These are phyloP conservation scores for Crataegus laevigata DNA, from an alignment of 306 rosid genomes.

Conservation along the genomic window DNA sequence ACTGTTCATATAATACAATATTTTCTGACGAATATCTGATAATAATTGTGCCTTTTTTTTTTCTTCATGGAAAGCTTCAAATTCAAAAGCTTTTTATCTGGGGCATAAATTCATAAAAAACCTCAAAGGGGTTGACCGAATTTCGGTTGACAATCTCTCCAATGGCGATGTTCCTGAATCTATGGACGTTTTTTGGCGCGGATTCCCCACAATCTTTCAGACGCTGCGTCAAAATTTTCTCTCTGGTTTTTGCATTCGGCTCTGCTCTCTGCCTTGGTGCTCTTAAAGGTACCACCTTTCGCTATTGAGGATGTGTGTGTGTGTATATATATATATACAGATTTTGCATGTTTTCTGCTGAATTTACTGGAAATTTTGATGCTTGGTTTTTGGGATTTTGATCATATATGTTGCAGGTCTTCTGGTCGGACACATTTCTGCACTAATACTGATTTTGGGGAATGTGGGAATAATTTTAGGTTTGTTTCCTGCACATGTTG, in stretches of 20 bases:
- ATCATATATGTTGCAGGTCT: constrained; percentile 36
- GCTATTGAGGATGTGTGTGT: background rate
- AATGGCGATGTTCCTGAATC: constrained; percentile 3
- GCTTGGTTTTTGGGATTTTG: constrained; percentile 23
- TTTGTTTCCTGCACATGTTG: constrained; percentile 64
- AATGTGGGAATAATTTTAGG: constrained; percentile 62
- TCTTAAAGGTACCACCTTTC: constrained; percentile 53
- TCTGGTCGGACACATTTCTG: constrained; percentile 73
- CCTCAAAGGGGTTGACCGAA: background rate
- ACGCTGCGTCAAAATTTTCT: constrained; percentile 34
- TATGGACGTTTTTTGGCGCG: constrained; percentile 23
- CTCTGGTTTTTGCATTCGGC: constrained; percentile 55
- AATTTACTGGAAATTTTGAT: constrained; percentile 8
- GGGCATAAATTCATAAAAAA: background rate
- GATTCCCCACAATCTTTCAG: constrained; percentile 26
- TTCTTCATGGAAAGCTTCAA: background rate
- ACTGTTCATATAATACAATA: background rate
- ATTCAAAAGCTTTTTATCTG: background rate
- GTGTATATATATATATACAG: too few species aligned
- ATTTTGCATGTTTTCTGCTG: background rate
- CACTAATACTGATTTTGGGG: constrained; percentile 51
- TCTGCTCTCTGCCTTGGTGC: constrained; percentile 66
- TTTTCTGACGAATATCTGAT: background rate
- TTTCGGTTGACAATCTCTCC: constrained; percentile 9
- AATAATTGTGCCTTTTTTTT: background rate